Evolutionary conservation across 2,329 filamentous ascomycete genomes (phyloP).

Genomic region (Epichloe amarillans): DNA sequence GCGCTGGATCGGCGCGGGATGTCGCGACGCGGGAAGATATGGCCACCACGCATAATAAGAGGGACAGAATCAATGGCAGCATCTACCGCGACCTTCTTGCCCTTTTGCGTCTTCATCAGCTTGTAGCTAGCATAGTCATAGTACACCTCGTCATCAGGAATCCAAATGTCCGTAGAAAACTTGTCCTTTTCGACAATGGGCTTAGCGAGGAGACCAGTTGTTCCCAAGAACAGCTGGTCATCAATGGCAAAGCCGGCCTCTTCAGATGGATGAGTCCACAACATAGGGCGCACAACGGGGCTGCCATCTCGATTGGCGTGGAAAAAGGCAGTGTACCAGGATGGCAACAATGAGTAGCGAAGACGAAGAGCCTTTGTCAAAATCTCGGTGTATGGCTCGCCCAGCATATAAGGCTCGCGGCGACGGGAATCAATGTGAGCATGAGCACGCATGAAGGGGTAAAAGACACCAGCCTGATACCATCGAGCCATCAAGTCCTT

Average conservation of each 20-base stretch:
- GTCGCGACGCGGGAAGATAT: slow-evolving; percentile 84
- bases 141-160: slow-evolving; percentile 80
- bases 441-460: slow-evolving; percentile 95
- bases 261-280: slow-evolving; percentile 78
- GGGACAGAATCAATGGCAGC: slow-evolving; percentile 81
- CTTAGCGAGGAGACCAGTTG: slow-evolving; percentile 82
- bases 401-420: slow-evolving; percentile 80
- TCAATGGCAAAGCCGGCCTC: slow-evolving; percentile 82
- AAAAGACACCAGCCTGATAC: slow-evolving; percentile 95
- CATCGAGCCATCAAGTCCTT: slow-evolving; percentile 85
- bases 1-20: slow-evolving; percentile 71
- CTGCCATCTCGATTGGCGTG: slow-evolving; percentile 70
- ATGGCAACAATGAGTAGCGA: slow-evolving; percentile 76
- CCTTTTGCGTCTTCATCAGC: slow-evolving; percentile 55
- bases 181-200: slow-evolving; percentile 72
- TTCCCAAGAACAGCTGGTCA: slow-evolving; percentile 84
- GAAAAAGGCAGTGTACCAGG: slow-evolving; percentile 96
- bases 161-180: slow-evolving; percentile 63
- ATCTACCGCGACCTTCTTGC: slow-evolving; percentile 53
- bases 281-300: slow-evolving; percentile 83
- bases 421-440: slow-evolving; percentile 93
- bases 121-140: slow-evolving; percentile 93
- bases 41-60: slow-evolving; percentile 81
- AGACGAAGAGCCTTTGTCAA: slow-evolving; percentile 79
- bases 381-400: slow-evolving; percentile 74